Evolutionary conservation across 2,329 filamentous ascomycete genomes (phyloP), one percentile per base, ranked within the genome.

Genomic region (Xylaria sp.): DNA sequence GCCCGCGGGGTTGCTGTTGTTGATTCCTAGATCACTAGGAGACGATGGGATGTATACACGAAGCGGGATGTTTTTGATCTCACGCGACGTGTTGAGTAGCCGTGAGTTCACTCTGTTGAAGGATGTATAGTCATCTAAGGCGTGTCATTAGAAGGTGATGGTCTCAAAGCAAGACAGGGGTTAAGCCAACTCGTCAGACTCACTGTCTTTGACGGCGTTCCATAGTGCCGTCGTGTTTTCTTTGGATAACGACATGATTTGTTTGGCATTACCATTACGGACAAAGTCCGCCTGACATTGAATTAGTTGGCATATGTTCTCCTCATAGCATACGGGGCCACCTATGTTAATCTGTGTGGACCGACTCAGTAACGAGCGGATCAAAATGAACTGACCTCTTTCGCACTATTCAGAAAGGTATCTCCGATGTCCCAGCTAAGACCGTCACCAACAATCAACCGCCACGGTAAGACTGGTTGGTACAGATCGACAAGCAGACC

Each of bases 211-310:
- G 48, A 96, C 90, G 8, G 90, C 83, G 65, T 87, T 83, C 91
- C 92, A 97, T 39, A 97, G 79, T 37, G 88, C 83, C 6, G 87
- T 90, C 11, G 90, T 94, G 72, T 96, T 87, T 51, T 90, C 86
- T 72, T 92, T 92, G 62, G 88, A 91, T 69, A 97, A 78, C 57
- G 86, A 88, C 91, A 96, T 96, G 69, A 96, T 92, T 62, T 89
- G 88, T 72, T 93, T 92, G 13, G 91, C 91, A 57, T 89, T 94
- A 50, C 92, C 91, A 67, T 94, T 93, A 55, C 92, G 85, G 54
- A 96, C 79, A 67, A 92, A 96, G 74, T 96, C 92, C 35, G 92
- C 92, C 80, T 85, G 59, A 54, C 53, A 46, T 42, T 30, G 3
- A 10, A 57, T 60, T 35, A 63, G 60, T 55, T 34, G 10, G 9